phyloP scores from a whole-genome alignment of 257 asterid genomes.

The Gentiana straminea region DNA sequence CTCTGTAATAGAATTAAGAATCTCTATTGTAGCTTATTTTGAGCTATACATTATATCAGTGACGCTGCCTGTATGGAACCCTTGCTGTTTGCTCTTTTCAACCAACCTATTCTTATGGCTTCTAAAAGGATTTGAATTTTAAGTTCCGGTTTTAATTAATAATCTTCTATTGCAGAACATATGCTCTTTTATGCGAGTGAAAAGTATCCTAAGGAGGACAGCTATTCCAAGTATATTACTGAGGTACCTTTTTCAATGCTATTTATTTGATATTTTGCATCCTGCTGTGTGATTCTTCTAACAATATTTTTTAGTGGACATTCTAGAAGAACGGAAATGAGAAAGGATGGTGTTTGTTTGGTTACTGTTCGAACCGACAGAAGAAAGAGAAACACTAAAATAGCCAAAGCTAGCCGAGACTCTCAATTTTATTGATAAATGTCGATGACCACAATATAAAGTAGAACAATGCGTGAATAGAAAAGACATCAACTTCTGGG shows the following conservation, averaged over 20 bases:
- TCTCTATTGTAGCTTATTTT: not conserved
- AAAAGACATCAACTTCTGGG: no score
- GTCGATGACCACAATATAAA: no score
- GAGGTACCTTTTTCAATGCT: conserved; percentile 42
- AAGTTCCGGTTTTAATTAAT: conserved; percentile 5
- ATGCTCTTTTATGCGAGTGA: conserved; percentile 98
- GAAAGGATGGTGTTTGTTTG: no score
- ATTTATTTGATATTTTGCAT: not conserved
- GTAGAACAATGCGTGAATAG: no score
- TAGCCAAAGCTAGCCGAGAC: no score
- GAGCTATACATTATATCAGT: not conserved
- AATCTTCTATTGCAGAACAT: conserved; percentile 53
- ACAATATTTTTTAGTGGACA: no score
- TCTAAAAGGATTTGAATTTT: not conserved
- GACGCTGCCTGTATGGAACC: not conserved
- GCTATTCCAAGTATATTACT: conserved; percentile 79
- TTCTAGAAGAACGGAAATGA: no score
- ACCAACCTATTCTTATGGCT: not conserved
- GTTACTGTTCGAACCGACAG: no score
- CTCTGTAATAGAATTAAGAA: not conserved
- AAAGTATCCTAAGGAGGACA: conserved; percentile 89
- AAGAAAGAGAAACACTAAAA: no score
- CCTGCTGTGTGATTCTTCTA: no score
- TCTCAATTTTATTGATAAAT: no score
- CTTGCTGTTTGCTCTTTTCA: not conserved